Conservation (phyloP, 805 yeast genomes). For the Ogataea nakhonphanomensis region DNA sequence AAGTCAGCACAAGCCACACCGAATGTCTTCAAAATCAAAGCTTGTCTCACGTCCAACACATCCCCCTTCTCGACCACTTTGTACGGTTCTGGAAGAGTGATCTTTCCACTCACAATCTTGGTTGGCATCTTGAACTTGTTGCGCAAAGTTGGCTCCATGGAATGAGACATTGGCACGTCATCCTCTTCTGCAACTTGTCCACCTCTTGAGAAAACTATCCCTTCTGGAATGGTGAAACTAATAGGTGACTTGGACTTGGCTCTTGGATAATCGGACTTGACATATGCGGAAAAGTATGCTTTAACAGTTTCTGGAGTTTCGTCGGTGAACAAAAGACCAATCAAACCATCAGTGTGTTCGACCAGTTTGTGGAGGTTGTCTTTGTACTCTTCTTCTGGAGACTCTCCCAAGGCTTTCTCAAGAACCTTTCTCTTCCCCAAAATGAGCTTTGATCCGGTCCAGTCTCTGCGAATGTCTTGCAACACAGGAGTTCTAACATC, state of each 20-base stretch:
- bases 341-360: conserved; percentile 65
- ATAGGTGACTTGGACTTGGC: conserved; percentile 84
- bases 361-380: conserved; percentile 75
- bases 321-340: conserved; percentile 86
- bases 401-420: conserved; percentile 87
- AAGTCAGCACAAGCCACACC: conserved; percentile 94
- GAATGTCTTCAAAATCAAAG: conserved; percentile 87
- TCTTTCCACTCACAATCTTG: conserved; percentile 83
- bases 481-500: conserved; percentile 95
- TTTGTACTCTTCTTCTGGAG: conserved; percentile 84
- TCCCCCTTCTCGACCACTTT: conserved; percentile 80
- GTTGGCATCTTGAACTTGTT: conserved; percentile 89
- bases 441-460: conserved; percentile 86
- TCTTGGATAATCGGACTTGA: conserved; percentile 81
- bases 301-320: conserved; percentile 86
- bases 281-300: conserved; percentile 78
- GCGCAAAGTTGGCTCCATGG: conserved; percentile 90
- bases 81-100: conserved; percentile 70
- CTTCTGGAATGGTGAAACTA: conserved; percentile 82
- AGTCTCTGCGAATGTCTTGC: conserved; percentile 87
- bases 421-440: conserved; percentile 92
- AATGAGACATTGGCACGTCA: conserved; percentile 95
- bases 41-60: conserved; percentile 81
- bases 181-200: conserved; percentile 88
- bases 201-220: conserved; percentile 91